Conservation (phyloP, 2,329 filamentous ascomycete species). For the Clonostachys chloroleuca region DNA sequence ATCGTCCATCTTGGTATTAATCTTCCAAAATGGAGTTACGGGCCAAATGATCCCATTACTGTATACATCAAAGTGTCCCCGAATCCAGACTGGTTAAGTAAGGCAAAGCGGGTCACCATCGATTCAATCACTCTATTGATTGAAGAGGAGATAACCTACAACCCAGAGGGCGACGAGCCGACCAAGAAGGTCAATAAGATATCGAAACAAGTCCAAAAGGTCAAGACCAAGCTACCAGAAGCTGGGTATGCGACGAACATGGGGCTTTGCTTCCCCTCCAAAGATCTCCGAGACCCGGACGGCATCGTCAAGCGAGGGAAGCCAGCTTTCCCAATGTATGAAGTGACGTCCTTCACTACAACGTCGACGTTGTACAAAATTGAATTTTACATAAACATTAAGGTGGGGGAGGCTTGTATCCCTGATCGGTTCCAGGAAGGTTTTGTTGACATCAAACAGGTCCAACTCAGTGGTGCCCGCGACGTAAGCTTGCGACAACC, state of each 20-base stretch:
- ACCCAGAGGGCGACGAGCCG: slow-evolving; percentile 94
- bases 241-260: slow-evolving; percentile 91
- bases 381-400: slow-evolving; percentile 92
- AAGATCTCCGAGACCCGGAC: slow-evolving; percentile 81
- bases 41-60: slow-evolving; percentile 88
- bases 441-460: slow-evolving; percentile 45
- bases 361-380: slow-evolving; percentile 95
- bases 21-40: slow-evolving; percentile 93
- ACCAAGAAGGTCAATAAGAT: slow-evolving; percentile 85
- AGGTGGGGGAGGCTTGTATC: slow-evolving; percentile 52
- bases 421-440: background rate
- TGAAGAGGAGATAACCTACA: slow-evolving; percentile 98
- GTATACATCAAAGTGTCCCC: slow-evolving; percentile 94
- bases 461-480: slow-evolving; percentile 78
- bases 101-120: slow-evolving; percentile 88
- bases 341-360: slow-evolving; percentile 87
- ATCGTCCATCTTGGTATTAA: slow-evolving; percentile 89
- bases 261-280: slow-evolving; percentile 84
- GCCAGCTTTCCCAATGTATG: slow-evolving; percentile 83
- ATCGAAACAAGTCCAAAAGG: slow-evolving; percentile 74
- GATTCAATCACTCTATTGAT: slow-evolving; percentile 91
- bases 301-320: slow-evolving; percentile 84
- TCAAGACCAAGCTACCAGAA: slow-evolving; percentile 84
- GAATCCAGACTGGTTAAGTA: slow-evolving; percentile 86
- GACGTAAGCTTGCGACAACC: slow-evolving; percentile 88